Conservation (phyloP, 179 eudicot species). For the Silene noctiflora region DNA sequence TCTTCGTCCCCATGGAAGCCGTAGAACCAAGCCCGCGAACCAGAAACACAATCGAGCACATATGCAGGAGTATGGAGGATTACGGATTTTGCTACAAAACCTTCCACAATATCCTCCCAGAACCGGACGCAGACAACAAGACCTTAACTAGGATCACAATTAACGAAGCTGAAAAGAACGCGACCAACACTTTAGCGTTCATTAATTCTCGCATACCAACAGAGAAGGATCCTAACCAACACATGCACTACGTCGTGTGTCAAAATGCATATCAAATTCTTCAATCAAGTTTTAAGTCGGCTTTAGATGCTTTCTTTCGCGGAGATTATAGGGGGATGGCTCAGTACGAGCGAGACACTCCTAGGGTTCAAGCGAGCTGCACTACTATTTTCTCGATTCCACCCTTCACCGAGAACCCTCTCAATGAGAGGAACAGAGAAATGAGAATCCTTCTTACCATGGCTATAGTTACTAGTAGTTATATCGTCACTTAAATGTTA, state of each 20-base stretch:
- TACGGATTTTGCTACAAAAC: conserved; percentile 24
- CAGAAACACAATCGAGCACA: conserved; percentile 10
- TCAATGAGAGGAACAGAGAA: conserved; percentile 28
- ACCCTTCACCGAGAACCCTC: neutral
- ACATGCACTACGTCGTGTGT: conserved; percentile 17
- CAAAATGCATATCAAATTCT: conserved; percentile 13
- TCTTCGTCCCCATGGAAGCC: neutral
- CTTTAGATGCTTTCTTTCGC: conserved; percentile 8
- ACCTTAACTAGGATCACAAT: conserved; percentile 21
- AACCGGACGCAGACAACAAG: conserved; percentile 20
- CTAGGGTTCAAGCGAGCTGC: conserved; percentile 19
- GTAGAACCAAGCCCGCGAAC: neutral
- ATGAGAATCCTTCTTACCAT: conserved; percentile 30
- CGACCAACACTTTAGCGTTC: conserved; percentile 21
- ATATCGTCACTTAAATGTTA: conserved; percentile 1
- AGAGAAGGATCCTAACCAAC: neutral
- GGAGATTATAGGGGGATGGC: conserved; percentile 8
- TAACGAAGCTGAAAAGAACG: conserved; percentile 17
- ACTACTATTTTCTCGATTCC: conserved; percentile 3
- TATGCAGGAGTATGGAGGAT: conserved; percentile 24
- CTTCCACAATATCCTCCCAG: conserved; percentile 10
- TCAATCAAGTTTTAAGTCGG: conserved; percentile 19
- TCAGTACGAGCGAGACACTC: conserved; percentile 15
- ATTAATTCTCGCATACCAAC: conserved; percentile 5
- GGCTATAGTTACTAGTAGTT: conserved; percentile 20